These are phyloP conservation scores for Mitragyna speciosa DNA, from an alignment of 257 asterid genomes.

Conservation along the genomic window DNA sequence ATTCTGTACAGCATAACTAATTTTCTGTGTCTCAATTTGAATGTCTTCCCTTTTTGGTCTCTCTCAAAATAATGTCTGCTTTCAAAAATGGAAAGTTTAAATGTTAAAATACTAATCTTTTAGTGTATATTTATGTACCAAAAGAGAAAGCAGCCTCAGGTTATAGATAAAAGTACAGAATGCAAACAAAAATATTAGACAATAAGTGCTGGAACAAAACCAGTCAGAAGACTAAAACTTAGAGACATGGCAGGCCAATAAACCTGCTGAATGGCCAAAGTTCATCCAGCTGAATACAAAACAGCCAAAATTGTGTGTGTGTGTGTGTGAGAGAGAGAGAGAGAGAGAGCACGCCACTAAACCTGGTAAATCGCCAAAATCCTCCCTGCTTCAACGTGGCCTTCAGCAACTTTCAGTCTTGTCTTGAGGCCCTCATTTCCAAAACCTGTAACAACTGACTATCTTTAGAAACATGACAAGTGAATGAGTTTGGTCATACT, in stretches of 20 bases:
- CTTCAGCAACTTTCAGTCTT: slow-evolving; percentile 75
- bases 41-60: background rate
- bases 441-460: slow-evolving; percentile 40
- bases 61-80: background rate
- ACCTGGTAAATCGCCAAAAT: slow-evolving; percentile 85
- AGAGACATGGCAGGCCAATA: background rate
- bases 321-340: background rate
- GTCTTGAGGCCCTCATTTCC: slow-evolving; percentile 54
- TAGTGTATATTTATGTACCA: background rate
- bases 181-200: background rate
- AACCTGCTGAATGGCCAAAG: background rate
- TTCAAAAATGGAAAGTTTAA: background rate
- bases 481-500: background rate
- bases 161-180: background rate
- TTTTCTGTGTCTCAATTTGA: background rate
- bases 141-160: background rate
- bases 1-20: background rate
- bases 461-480: background rate
- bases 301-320: background rate
- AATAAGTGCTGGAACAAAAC: background rate
- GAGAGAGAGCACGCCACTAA: slow-evolving; percentile 19
- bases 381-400: slow-evolving; percentile 94
- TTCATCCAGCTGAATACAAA: background rate
- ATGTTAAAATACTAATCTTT: background rate
- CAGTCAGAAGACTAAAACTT: background rate